Evolutionary conservation across 306 rosid species (phyloP), one percentile per base, ranked within the genome.

Genomic region (Quillaja saponaria): DNA sequence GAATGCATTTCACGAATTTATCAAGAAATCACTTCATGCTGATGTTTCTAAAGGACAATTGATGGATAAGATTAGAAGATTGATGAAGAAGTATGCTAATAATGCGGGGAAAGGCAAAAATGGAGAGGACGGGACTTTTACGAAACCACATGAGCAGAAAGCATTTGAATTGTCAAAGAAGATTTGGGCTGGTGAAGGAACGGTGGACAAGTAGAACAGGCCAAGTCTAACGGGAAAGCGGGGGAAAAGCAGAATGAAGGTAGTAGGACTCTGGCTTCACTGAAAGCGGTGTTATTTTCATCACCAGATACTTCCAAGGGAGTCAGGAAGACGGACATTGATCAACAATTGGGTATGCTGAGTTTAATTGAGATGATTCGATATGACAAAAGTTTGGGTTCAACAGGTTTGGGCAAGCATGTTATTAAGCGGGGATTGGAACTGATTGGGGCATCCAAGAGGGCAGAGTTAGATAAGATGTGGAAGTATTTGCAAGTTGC

Each of bases 41-140:
- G 88, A 90, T 0, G 78, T 71, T 0, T 38, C 76, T 0, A 69
- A 39, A 31, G 13, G 3, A 0, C 96, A 91, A 21, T 15, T 87
- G 55, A 33, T 39, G 21, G 77, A 76, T 34, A 90, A 90, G 81
- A 47, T 87, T 8, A 63, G 87, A 0, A 66, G 83, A 49, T 3
- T 90, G 74, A 87, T 44, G 87, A 83, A 67, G 71, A 90, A 87
- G 75, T 87, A 52, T 7, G 41, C 42, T 46, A 66, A 48, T 20
- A 64, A 34, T 47, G 61, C 37, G 1, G 57, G 6, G 0, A 80
- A 15, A 34, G 75, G 39, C 17, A 78, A 83, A 48, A 79, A 76
- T 45, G 81, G 78, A 0, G 62, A 68, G 5, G 71, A 35, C 1
- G 82, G 71, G 0, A 38, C 6, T 0, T 73, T 77, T 8, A 1